Percentiles rank a stretch among this genome's conserved stretches.
Evolutionary conservation across 805 yeast species (phyloP).

Genomic region (Clavispora vitiphila): DNA sequence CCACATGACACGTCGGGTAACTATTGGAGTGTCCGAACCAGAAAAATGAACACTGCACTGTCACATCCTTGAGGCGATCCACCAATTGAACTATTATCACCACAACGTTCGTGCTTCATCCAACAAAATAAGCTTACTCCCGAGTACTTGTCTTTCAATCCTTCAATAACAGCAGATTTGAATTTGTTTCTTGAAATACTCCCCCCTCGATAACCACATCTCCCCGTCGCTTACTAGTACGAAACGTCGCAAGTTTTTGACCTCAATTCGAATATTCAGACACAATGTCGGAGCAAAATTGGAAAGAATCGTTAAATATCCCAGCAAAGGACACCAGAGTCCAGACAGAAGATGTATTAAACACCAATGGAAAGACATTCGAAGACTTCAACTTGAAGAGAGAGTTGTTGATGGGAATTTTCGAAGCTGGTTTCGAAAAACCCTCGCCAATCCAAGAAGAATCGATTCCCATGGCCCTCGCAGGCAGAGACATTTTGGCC

Average conservation of each 20-base stretch:
- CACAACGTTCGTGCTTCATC: not conserved
- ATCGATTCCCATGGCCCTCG: conserved; percentile 89
- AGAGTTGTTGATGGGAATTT: conserved; percentile 95
- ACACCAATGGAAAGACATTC: conserved; percentile 83
- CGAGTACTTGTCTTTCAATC: not conserved
- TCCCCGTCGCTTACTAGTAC: not conserved
- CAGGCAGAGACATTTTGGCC: conserved; percentile 94
- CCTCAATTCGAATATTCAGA: not conserved
- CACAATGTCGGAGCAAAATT: conserved; percentile 24
- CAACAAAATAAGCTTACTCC: not conserved
- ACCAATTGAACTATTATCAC: not conserved
- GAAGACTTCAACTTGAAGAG: conserved; percentile 91
- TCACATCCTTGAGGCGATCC: not conserved
- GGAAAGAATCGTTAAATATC: conserved; percentile 71
- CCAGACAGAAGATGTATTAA: conserved; percentile 93
- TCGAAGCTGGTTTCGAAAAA: conserved; percentile 97
- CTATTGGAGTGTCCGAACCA: not conserved
- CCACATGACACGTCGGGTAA: not conserved
- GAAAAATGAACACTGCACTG: not conserved
- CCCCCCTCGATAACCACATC: not conserved
- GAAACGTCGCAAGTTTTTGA: not conserved
- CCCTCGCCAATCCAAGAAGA: conserved; percentile 99
- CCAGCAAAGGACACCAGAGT: conserved; percentile 90
- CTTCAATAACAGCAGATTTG: not conserved
- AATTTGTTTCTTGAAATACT: not conserved